Percentiles rank a stretch among this genome's conserved stretches.
Conservation (phyloP, 352 stramenopile species). For the Phytophthora fragariae region DNA sequence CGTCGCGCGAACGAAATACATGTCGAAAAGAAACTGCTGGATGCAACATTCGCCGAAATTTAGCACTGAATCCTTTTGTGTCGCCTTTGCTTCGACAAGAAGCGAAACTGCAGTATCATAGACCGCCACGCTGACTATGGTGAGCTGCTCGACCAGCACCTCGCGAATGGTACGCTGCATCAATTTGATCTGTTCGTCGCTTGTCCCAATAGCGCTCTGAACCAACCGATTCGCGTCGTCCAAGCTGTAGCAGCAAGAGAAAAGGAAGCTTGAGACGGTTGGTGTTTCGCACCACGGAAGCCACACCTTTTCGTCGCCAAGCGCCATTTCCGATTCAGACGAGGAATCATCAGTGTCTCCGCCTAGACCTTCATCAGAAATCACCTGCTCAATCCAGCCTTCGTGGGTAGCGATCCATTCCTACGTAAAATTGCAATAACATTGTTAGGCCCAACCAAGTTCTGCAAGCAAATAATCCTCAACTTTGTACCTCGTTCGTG, state of each 20-base stretch:
- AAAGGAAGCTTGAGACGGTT: slow-evolving; percentile 85
- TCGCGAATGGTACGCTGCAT: slow-evolving; percentile 77
- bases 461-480: not conserved
- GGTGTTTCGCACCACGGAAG: slow-evolving; percentile 87
- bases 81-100: slow-evolving; percentile 60
- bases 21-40: slow-evolving; percentile 89
- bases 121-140: slow-evolving; percentile 72
- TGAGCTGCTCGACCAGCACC: slow-evolving; percentile 81
- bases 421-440: slow-evolving; percentile 32
- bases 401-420: slow-evolving; percentile 81
- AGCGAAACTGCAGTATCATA: slow-evolving; percentile 74
- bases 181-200: slow-evolving; percentile 54
- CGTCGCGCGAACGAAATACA: slow-evolving; percentile 90
- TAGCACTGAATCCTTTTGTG: slow-evolving; percentile 56
- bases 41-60: slow-evolving; percentile 89
- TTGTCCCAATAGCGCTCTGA: slow-evolving; percentile 47
- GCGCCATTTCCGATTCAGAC: slow-evolving; percentile 49
- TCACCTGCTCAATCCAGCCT: slow-evolving; percentile 79
- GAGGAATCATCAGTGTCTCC: slow-evolving; percentile 52
- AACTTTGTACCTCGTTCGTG: slow-evolving; percentile 72
- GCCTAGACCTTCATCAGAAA: slow-evolving; percentile 51
- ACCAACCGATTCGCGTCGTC: slow-evolving; percentile 82
- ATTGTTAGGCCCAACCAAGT: not conserved
- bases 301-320: slow-evolving; percentile 83
- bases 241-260: slow-evolving; percentile 85